phyloP scores from a whole-genome alignment of 2,329 filamentous ascomycete species.

The Lachnellula arida region DNA sequence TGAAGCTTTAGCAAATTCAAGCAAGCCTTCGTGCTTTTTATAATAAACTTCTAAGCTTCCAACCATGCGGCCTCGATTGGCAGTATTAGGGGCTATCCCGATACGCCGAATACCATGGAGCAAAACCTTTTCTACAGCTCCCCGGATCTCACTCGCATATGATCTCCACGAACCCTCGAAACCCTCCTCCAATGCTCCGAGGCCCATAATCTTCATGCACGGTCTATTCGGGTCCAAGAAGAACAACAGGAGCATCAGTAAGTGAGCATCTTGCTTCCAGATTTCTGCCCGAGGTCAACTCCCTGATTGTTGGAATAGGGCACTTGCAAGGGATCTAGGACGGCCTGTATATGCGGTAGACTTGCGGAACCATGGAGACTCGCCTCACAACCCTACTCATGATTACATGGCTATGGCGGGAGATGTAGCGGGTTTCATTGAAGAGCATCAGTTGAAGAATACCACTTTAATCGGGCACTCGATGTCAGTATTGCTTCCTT shows the following conservation, averaged over 20 bases:
- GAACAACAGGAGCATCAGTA: constrained; percentile 92
- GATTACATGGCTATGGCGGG: constrained; percentile 79
- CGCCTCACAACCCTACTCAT: constrained; percentile 70
- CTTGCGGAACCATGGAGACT: constrained; percentile 88
- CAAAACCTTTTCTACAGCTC: constrained; percentile 13
- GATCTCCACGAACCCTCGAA: constrained; percentile 62
- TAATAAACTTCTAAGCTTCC: not conserved
- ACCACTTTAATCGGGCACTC: constrained; percentile 86
- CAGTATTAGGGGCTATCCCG: constrained; percentile 1
- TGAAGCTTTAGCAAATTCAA: too few species aligned
- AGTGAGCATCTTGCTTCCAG: constrained; percentile 48
- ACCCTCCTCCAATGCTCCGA: constrained; percentile 38
- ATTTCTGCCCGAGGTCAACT: too few species aligned
- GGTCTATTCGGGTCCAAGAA: constrained; percentile 93
- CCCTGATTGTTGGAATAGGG: constrained; percentile 44
- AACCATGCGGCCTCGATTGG: constrained; percentile 16
- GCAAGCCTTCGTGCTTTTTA: too few species aligned
- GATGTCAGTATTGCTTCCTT: constrained; percentile 54
- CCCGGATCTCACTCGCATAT: constrained; percentile 46
- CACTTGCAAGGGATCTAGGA: constrained; percentile 73
- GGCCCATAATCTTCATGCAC: constrained; percentile 82
- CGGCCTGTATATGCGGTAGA: constrained; percentile 82
- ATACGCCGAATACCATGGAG: not conserved
- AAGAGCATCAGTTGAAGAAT: constrained; percentile 62
- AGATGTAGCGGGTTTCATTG: constrained; percentile 76